A percentile compares a stretch with the other conserved stretches of the same genome.
phyloP scores from a whole-genome alignment of 495 filamentous ascomycete species.

The Penicillium chermesinum region DNA sequence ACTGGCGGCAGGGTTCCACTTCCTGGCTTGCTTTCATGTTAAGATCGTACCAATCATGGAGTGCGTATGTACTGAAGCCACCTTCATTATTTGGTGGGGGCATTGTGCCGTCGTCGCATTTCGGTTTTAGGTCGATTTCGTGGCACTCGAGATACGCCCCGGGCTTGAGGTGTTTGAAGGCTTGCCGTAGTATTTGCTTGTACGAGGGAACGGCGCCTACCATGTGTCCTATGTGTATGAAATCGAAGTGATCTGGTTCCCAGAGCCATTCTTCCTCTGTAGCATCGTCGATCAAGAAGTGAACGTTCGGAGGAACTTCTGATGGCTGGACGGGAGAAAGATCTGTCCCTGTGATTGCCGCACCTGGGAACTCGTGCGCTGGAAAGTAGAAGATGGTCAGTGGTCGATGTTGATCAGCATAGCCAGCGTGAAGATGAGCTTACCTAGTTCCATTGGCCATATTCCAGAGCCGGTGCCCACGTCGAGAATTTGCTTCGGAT shows the following conservation, averaged over 20 bases:
- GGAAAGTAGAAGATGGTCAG: not conserved
- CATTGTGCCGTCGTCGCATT: conserved; percentile 60
- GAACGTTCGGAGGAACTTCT: conserved; percentile 52
- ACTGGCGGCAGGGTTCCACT: conserved; percentile 47
- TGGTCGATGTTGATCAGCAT: not conserved
- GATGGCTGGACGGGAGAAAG: conserved; percentile 59
- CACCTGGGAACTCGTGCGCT: conserved; percentile 49
- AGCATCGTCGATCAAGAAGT: conserved; percentile 55
- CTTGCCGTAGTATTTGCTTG: conserved; percentile 37
- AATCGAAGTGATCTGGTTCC: conserved; percentile 41
- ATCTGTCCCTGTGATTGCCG: conserved; percentile 57
- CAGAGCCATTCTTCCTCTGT: conserved; percentile 49
- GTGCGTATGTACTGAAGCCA: conserved; percentile 35
- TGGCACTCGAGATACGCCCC: conserved; percentile 65
- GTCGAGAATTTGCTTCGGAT: conserved; percentile 57
- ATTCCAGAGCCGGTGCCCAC: conserved; percentile 68
- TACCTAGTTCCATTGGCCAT: conserved; percentile 63
- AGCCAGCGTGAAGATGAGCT: conserved; percentile 8
- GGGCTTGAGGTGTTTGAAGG: conserved; percentile 50
- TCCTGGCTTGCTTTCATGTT: conserved; percentile 43
- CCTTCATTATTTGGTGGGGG: conserved; percentile 36
- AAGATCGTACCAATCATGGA: conserved; percentile 50
- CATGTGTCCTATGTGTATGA: conserved; percentile 44
- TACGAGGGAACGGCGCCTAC: conserved; percentile 36
- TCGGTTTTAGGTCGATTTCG: conserved; percentile 52